These are phyloP conservation scores for Mycena chlorophos DNA, from an alignment of 768 basidiomycete genomes.

Conservation along the genomic window DNA sequence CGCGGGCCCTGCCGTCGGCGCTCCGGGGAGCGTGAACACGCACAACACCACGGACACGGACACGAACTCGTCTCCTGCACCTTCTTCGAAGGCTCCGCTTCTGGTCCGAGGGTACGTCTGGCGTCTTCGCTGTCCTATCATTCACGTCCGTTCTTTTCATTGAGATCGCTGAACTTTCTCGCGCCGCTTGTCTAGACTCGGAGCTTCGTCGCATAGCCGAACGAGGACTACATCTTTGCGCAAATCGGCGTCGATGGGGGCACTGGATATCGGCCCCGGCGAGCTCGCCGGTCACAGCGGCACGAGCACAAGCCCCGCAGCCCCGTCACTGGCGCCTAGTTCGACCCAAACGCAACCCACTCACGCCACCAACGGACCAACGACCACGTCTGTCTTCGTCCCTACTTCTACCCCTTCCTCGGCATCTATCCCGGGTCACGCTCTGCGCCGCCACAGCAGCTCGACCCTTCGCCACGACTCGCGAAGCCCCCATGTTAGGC, in stretches of 20 bases:
- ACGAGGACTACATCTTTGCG: neutral
- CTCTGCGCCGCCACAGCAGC: constrained; percentile 5
- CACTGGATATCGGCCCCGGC: neutral
- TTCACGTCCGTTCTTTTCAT: too few relatives aligned
- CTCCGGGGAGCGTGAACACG: constrained; percentile 9
- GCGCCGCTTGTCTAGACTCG: neutral
- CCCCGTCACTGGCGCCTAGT: too few relatives aligned
- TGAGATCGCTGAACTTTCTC: neutral
- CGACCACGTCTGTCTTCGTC: too few relatives aligned
- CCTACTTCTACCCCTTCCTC: neutral
- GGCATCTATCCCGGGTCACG: neutral
- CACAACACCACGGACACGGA: too few relatives aligned
- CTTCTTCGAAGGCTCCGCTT: constrained; percentile 6
- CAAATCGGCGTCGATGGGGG: neutral
- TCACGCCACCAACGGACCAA: neutral
- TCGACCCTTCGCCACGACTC: neutral
- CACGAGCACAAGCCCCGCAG: neutral
- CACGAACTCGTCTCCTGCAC: neutral
- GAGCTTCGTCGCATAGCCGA: neutral
- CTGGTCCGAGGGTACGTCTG: neutral
- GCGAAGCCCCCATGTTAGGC: constrained; percentile 17
- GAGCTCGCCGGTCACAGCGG: neutral
- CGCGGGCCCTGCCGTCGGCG: constrained; percentile 22
- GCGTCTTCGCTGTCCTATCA: neutral
- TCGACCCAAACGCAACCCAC: too few relatives aligned